Conservation (phyloP, 768 basidiomycete genomes). For the Kwoniella pini region DNA sequence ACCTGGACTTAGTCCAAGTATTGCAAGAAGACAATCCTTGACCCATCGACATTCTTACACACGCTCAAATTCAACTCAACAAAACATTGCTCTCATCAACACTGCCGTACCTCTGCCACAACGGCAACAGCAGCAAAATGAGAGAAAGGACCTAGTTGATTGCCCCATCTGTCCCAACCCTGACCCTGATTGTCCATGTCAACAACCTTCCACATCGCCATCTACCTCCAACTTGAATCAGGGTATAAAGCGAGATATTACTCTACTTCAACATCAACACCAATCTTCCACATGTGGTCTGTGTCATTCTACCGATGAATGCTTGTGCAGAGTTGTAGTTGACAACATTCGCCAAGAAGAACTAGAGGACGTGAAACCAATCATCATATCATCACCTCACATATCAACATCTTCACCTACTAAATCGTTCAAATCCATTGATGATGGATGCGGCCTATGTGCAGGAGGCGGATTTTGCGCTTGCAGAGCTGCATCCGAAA, state of each 20-base stretch:
- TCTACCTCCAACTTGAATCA: background rate
- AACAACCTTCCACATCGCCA: conserved; percentile 19
- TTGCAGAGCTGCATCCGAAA: conserved; percentile 22
- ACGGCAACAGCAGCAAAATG: background rate
- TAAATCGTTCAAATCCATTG: conserved; percentile 24
- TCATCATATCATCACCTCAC: conserved; percentile 2
- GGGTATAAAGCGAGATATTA: conserved; percentile 11
- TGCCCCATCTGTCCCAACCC: conserved; percentile 51
- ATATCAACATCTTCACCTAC: conserved; percentile 19
- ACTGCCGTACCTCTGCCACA: background rate
- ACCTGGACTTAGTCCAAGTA: conserved; percentile 12
- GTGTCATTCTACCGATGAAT: conserved; percentile 40
- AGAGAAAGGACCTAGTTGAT: conserved; percentile 10
- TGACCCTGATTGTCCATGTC: conserved; percentile 50
- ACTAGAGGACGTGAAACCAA: conserved; percentile 19
- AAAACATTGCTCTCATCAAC: background rate
- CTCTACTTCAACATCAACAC: conserved; percentile 1
- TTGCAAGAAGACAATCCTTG: conserved; percentile 5
- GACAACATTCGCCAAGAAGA: conserved; percentile 10
- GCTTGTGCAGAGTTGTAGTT: conserved; percentile 38
- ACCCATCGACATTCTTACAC: conserved; percentile 1
- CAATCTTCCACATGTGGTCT: conserved; percentile 33
- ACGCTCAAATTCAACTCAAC: background rate
- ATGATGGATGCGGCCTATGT: conserved; percentile 41
- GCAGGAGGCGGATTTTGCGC: conserved; percentile 42